phyloP scores from a whole-genome alignment of 176 grass and related monocot species.

The Eremochloa ophiuroides region DNA sequence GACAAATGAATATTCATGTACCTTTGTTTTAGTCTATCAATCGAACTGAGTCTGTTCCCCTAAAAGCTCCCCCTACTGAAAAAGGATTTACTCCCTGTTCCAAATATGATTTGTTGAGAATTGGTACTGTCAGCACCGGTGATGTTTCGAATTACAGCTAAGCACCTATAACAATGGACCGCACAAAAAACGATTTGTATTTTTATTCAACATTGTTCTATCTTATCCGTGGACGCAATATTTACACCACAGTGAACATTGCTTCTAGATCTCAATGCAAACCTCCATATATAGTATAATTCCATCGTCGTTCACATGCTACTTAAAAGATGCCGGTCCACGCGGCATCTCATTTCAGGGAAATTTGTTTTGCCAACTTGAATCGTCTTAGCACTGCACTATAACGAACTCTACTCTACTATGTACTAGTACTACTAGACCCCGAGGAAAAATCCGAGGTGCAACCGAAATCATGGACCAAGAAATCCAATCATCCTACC shows the following conservation, averaged over 20 bases:
- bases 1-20: background rate
- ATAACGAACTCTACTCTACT: background rate
- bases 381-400: background rate
- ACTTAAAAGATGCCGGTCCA: background rate
- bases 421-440: background rate
- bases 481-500: background rate
- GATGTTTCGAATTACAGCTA: no score
- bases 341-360: background rate
- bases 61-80: no score
- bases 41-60: background rate
- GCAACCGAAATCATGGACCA: background rate
- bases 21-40: background rate
- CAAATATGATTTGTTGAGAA: no score
- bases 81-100: no score
- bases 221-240: background rate
- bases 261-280: background rate
- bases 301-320: background rate
- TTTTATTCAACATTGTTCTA: background rate
- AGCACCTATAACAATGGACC: background rate
- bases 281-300: background rate
- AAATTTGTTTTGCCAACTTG: background rate
- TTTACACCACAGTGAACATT: background rate
- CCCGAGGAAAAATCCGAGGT: background rate
- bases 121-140: no score
- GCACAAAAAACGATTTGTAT: background rate